phyloP scores from a whole-genome alignment of 75 land plant species.

The Gnetum montanum region DNA sequence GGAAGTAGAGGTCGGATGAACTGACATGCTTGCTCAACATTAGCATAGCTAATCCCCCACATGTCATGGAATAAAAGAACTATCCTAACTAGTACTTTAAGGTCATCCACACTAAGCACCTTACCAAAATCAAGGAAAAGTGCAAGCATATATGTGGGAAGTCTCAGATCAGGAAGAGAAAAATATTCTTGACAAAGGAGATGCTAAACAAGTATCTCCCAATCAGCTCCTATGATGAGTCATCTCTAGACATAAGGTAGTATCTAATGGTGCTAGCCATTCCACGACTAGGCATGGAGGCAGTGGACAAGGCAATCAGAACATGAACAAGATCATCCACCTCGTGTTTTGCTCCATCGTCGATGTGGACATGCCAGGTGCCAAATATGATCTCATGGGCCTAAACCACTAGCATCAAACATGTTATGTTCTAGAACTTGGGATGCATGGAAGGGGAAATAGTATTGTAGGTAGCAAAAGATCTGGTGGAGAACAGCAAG shows the following conservation, averaged over 20 bases:
- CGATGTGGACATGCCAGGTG: constrained; percentile 21
- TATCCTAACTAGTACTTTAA: constrained; percentile 42
- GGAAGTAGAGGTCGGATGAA: constrained; percentile 16
- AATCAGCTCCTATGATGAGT: constrained; percentile 11
- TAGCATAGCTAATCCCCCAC: constrained; percentile 37
- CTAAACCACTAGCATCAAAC: constrained; percentile 6
- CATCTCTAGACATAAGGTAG: constrained; percentile 21
- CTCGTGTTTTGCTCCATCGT: no score
- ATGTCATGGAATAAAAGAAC: constrained; percentile 12
- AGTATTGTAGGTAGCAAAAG: neutral
- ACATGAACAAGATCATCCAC: no score
- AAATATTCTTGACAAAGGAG: no score
- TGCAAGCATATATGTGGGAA: constrained; percentile 34
- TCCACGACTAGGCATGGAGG: no score
- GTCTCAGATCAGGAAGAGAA: no score
- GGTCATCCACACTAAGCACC: constrained; percentile 33
- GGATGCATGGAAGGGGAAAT: constrained; percentile 41
- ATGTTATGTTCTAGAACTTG: constrained; percentile 14
- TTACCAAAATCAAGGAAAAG: constrained; percentile 32
- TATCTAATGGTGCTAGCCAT: constrained; percentile 22
- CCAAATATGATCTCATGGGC: constrained; percentile 6
- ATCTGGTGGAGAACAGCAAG: neutral
- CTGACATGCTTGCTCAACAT: constrained; percentile 33
- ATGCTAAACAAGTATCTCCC: no score
- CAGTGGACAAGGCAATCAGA: constrained; percentile 27